These are phyloP conservation scores for Taiozyma sp. DNA, from an alignment of 1,139 yeast species.

Conservation along the genomic window DNA sequence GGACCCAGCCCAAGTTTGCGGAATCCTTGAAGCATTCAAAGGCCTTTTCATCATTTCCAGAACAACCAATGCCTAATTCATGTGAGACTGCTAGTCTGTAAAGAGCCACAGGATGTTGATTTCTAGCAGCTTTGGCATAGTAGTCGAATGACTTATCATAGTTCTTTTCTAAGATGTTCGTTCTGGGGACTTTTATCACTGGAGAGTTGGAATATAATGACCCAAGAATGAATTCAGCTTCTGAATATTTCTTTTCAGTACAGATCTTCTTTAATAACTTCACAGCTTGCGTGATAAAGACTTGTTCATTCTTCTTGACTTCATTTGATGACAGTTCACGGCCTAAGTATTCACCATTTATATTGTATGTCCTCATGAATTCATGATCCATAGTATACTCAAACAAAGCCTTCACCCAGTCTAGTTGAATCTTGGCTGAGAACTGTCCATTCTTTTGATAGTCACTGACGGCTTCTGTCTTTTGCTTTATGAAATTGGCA, in stretches of 20 bases:
- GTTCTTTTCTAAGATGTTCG: conserved; percentile 48
- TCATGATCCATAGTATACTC: conserved; percentile 37
- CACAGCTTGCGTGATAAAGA: conserved; percentile 51
- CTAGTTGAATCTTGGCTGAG: conserved; percentile 41
- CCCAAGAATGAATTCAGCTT: conserved; percentile 55
- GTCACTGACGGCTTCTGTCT: conserved; percentile 31
- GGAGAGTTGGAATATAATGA: conserved; percentile 53
- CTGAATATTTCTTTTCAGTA: conserved; percentile 36
- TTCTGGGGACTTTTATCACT: conserved; percentile 26
- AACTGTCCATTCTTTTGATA: conserved; percentile 26
- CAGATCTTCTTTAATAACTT: conserved; percentile 52
- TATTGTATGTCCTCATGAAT: conserved; percentile 37
- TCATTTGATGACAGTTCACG: conserved; percentile 36
- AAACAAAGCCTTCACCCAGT: conserved; percentile 46
- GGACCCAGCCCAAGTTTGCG: conserved; percentile 50
- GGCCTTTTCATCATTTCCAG: conserved; percentile 40
- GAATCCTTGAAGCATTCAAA: conserved; percentile 51
- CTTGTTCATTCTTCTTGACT: conserved; percentile 45
- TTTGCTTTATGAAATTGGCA: conserved; percentile 22
- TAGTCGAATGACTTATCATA: conserved; percentile 55
- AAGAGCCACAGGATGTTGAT: conserved; percentile 52
- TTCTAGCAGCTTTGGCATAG: conserved; percentile 53
- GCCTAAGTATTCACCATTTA: conserved; percentile 37
- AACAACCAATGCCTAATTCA: conserved; percentile 61
- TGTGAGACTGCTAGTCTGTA: conserved; percentile 65